Conservation (phyloP, 345 rosid species). For the Trapa incisa region DNA sequence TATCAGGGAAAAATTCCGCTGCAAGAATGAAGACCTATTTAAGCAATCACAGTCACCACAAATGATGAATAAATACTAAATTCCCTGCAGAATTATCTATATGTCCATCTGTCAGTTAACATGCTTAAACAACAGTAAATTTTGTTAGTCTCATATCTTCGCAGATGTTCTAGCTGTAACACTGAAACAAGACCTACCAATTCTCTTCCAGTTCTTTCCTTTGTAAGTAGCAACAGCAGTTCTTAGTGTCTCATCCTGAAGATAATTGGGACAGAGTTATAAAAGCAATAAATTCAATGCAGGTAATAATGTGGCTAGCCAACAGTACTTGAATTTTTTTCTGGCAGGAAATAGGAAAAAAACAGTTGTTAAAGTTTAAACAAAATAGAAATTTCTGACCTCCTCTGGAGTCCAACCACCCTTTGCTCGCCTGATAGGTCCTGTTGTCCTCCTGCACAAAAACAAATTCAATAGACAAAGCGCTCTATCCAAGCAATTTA, state of each 20-base stretch:
- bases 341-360: no score
- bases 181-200: conserved; percentile 33
- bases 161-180: not conserved
- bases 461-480: not conserved
- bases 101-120: not conserved
- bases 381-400: conserved; percentile 20
- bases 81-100: not conserved
- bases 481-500: conserved; percentile 3
- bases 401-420: conserved; percentile 98
- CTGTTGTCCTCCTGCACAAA: conserved; percentile 66
- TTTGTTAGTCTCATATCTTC: not conserved
- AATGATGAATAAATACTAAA: not conserved
- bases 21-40: conserved; percentile 16
- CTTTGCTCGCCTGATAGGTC: conserved; percentile 93
- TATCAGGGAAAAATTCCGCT: conserved; percentile 71
- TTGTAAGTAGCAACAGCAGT: conserved; percentile 57
- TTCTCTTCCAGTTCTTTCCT: conserved; percentile 88
- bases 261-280: not conserved
- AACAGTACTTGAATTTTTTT: not conserved
- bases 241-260: conserved; percentile 82
- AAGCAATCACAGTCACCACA: conserved; percentile 4
- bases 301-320: not conserved
- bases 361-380: not conserved
- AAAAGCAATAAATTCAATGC: conserved; percentile 8
- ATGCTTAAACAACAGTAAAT: not conserved